These are phyloP conservation scores for Phytophthora cactorum DNA, from an alignment of 352 stramenopile genomes.

Conservation along the genomic window DNA sequence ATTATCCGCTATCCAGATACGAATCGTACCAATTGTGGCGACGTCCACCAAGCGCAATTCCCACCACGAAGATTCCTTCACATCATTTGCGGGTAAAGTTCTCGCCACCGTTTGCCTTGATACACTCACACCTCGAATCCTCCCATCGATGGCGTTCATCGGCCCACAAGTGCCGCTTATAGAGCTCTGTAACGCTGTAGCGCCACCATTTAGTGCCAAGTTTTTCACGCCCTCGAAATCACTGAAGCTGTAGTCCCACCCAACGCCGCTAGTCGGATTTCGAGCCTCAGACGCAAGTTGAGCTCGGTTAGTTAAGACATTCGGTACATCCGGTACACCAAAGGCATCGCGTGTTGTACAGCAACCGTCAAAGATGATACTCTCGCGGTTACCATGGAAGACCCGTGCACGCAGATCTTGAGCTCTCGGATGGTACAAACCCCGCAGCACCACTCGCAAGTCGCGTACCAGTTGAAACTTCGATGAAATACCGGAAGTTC, in stretches of 20 bases:
- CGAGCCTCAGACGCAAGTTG: constrained; percentile 45
- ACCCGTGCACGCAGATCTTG: constrained; percentile 57
- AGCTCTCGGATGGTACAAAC: constrained; percentile 72
- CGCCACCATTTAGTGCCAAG: constrained; percentile 54
- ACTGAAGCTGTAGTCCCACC: constrained; percentile 75
- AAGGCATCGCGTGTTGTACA: constrained; percentile 50
- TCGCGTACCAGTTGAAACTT: constrained; percentile 66
- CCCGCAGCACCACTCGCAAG: constrained; percentile 58
- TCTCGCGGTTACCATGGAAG: constrained; percentile 52
- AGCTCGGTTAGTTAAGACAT: constrained; percentile 49
- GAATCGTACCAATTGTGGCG: constrained; percentile 60
- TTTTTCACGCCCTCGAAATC: constrained; percentile 55
- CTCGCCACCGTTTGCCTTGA: constrained; percentile 58
- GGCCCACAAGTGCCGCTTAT: constrained; percentile 59
- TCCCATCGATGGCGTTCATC: constrained; percentile 74
- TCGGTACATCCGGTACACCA: constrained; percentile 42
- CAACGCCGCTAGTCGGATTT: constrained; percentile 69
- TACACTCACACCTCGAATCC: constrained; percentile 41
- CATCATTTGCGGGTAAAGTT: constrained; percentile 37
- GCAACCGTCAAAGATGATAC: constrained; percentile 55
- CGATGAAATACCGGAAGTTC: constrained; percentile 47
- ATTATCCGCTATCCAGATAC: constrained; percentile 52
- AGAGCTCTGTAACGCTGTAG: constrained; percentile 71
- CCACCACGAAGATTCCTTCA: constrained; percentile 67
- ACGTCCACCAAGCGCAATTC: constrained; percentile 60